Base-by-base conservation (phyloP, 2,329 filamentous ascomycete genomes). In the Westerdykella aurantiaca region DNA sequence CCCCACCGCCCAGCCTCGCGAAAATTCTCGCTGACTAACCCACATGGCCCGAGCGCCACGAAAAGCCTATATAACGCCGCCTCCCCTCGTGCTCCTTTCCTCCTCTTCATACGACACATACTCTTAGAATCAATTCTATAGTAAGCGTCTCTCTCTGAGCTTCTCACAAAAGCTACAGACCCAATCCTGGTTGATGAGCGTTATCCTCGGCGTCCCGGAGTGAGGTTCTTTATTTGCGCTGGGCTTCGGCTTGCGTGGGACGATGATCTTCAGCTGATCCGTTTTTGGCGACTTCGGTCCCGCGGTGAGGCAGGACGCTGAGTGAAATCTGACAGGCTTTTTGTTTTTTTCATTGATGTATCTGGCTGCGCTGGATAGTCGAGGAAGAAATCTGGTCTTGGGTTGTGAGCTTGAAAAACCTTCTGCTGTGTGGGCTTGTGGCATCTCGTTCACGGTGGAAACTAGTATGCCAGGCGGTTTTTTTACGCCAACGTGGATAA, bases 101-200 rank as follows among this genome's bases (percentile, higher is more conserved):
- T 38, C 41, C 35, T 46, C 39, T 41, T 21, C 31, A 44, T 42
- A 46, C 44, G 48, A 50, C 39, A 33, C 7, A n/a, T 37, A 34
- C 42, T 38, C 51, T 48, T 42, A 52, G 46, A 60, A 61, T 63
- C 59, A 57, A 87, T 94, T 95, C 86, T 95, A 90, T 89, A 95
- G 88, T 90, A 83, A 79, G 87, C 82, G 82, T 89, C 85, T 79
- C 78, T 79, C 82, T 88, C 86, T 93, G 85, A 88, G 82, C 85
- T 91, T 81, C 82, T 81, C 79, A 89, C 80, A 85, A 78, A 78
- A 95, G 89, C 86, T 81, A 88, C 85, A 91, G 85, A 88, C 75
- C 77, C 80, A 54, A 91, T 83, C 86, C 87, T 88, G 87, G 86
- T 86, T 87, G 88, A 94, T 93, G 88, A 94, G 71, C 52, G 62